These are phyloP conservation scores for Penicillium nucicola DNA, from an alignment of 495 filamentous ascomycete genomes.

Conservation along the genomic window DNA sequence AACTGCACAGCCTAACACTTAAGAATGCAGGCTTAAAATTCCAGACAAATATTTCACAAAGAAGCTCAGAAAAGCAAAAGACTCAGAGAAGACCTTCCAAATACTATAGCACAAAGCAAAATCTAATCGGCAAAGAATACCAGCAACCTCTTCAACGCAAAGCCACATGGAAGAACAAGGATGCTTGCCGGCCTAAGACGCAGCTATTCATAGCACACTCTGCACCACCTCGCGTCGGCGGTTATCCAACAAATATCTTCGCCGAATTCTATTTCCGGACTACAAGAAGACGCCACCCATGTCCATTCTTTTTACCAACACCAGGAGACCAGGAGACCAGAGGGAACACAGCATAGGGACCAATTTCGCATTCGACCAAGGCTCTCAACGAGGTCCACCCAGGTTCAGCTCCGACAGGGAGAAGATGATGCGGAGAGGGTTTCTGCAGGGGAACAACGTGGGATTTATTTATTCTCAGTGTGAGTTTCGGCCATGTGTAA, in stretches of 20 bases:
- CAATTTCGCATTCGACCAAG: not conserved
- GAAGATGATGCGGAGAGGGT: not conserved
- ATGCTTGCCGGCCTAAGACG: not conserved
- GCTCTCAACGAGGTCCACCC: not conserved
- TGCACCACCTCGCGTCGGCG: constrained; percentile 1
- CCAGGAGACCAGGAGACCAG: too few relatives aligned
- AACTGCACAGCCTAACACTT: too few relatives aligned
- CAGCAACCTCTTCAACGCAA: not conserved
- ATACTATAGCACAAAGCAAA: not conserved
- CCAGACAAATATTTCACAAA: not conserved
- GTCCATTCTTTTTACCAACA: not conserved
- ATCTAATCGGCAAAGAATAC: not conserved
- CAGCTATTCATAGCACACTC: constrained; percentile 2
- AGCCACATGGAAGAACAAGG: not conserved
- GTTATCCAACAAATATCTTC: not conserved
- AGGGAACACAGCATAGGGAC: not conserved
- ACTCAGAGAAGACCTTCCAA: not conserved
- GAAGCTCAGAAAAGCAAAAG: not conserved
- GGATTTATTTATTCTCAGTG: constrained; percentile 21
- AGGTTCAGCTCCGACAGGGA: constrained; percentile 1
- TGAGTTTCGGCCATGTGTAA: not conserved
- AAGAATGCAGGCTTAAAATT: too few relatives aligned
- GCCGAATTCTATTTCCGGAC: too few relatives aligned
- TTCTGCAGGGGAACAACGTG: constrained; percentile 22
- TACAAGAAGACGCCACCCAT: too few relatives aligned